Evolutionary conservation across 495 filamentous ascomycete species (phyloP).

Genomic region (Daldinia vernicosa): DNA sequence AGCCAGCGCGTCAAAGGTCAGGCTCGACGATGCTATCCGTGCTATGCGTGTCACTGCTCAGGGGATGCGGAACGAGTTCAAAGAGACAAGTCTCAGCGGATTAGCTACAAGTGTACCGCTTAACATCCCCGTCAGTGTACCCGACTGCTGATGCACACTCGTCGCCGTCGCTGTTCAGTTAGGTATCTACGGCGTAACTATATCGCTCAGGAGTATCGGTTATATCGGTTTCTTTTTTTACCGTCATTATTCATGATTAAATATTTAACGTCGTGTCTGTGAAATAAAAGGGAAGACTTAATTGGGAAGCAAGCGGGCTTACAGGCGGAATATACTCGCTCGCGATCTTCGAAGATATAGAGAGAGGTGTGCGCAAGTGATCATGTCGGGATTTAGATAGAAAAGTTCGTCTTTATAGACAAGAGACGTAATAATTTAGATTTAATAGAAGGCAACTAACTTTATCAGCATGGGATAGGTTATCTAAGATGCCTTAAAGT

Average conservation of each 20-base stretch:
- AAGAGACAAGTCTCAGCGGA: constrained; percentile 51
- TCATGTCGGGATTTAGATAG: neutral
- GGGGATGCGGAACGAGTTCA: constrained; percentile 52
- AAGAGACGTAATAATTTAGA: constrained; percentile 11
- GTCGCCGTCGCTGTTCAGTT: neutral
- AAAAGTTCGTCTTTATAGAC: neutral
- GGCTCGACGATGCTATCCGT: constrained; percentile 50
- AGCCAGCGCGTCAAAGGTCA: constrained; percentile 46
- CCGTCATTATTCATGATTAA: neutral
- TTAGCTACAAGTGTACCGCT: constrained; percentile 49
- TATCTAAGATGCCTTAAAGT: neutral
- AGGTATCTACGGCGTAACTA: neutral
- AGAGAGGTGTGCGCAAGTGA: neutral
- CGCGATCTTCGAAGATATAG: neutral
- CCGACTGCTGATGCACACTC: constrained; percentile 41
- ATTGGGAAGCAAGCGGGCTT: neutral
- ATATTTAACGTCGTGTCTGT: neutral
- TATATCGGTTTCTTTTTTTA: neutral
- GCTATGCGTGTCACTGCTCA: constrained; percentile 49
- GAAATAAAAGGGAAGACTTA: neutral
- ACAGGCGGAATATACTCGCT: neutral
- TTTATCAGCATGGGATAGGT: neutral
- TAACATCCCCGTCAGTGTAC: constrained; percentile 50
- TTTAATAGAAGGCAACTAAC: constrained; percentile 28
- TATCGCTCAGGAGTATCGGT: neutral